phyloP scores from a whole-genome alignment of 371 early-diverging fungal species.

The Fennellomyces sp. region DNA sequence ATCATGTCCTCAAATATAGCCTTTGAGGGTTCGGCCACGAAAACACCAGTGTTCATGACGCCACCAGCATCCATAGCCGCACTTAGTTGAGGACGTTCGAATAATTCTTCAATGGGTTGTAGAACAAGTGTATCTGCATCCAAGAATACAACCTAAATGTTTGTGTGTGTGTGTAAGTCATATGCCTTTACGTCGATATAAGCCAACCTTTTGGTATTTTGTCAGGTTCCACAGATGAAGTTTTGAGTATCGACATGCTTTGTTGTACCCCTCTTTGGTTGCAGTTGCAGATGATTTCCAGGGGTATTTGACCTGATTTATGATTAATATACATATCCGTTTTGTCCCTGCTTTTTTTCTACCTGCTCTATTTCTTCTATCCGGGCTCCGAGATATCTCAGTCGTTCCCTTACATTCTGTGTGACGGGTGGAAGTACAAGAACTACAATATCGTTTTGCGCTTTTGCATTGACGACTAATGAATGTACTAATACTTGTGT shows the following conservation, averaged over 20 bases:
- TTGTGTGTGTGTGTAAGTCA: neutral
- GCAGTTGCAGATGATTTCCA: slow-evolving; percentile 27
- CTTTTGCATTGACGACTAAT: slow-evolving; percentile 23
- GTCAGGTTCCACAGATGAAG: slow-evolving; percentile 36
- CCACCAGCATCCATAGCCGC: slow-evolving; percentile 38
- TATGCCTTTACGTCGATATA: neutral
- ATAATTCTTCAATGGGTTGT: slow-evolving; percentile 32
- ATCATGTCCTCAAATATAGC: slow-evolving; percentile 27
- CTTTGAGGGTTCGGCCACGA: slow-evolving; percentile 35
- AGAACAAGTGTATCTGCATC: slow-evolving; percentile 44
- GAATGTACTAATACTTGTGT: slow-evolving; percentile 36
- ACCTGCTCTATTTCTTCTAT: slow-evolving; percentile 33
- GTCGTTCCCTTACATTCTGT: slow-evolving; percentile 7
- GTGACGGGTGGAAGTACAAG: slow-evolving; percentile 33
- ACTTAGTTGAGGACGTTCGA: slow-evolving; percentile 32
- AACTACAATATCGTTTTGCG: slow-evolving; percentile 30
- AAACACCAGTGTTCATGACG: slow-evolving; percentile 39
- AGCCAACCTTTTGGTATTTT: slow-evolving; percentile 30
- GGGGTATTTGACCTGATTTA: slow-evolving; percentile 33
- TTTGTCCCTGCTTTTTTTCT: slow-evolving; percentile 1
- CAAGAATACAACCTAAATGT: slow-evolving; percentile 30
- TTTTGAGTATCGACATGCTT: slow-evolving; percentile 44
- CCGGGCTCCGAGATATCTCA: slow-evolving; percentile 31
- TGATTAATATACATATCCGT: too few relatives aligned
- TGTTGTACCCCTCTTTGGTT: slow-evolving; percentile 33